Evolutionary conservation across 352 stramenopile genomes (phyloP), one percentile per base, ranked within the genome.

Genomic region (Globisporangium nagaii): DNA sequence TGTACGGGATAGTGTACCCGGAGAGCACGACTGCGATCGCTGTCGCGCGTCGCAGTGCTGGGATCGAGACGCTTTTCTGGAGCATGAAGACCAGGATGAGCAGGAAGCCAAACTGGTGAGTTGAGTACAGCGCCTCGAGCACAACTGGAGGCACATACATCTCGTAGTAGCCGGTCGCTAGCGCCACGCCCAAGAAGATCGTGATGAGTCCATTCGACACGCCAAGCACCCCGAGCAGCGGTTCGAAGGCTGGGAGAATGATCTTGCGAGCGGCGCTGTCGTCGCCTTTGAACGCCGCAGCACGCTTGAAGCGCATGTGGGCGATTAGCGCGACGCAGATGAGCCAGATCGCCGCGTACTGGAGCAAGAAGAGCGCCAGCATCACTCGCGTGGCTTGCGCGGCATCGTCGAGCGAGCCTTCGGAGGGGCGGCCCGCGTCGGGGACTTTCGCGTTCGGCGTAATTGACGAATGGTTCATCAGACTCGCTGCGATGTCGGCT

Each of bases 31-130:
- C 0, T 8, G 70, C 59, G 8, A 70, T 56, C 12, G 24, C 24
- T 11, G 69, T 35, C 1, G 47, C 56, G 17, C 73, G 73, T 5
- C 60, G 32, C 10, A 84, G 28, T 1, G 73, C 73, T 17, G 66
- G 60, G 2, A 60, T 15, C 8, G 73, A 80, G 5, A 80, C n/a
- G 41, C 70, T 84, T 37, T 84, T 84, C 42, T 80, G 55, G 22
- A 68, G 62, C 53, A 83, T 62, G 20, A 80, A 52, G 6, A 80
- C 47, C 15, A 74, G 28, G 24, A 79, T 56, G 25, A 71, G 58
- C 43, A 74, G 48, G 28, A 78, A 58, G 51, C 64, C 62, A 51
- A 79, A 78, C 36, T 65, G 36, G 20, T 71, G 62, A 1, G 62
- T 68, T 7, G 50, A 56, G 57, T 71, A 74, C 39, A 69, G 59